phyloP scores from a whole-genome alignment of 768 basidiomycete genomes.

The Leucosporidium creatinivorum region DNA sequence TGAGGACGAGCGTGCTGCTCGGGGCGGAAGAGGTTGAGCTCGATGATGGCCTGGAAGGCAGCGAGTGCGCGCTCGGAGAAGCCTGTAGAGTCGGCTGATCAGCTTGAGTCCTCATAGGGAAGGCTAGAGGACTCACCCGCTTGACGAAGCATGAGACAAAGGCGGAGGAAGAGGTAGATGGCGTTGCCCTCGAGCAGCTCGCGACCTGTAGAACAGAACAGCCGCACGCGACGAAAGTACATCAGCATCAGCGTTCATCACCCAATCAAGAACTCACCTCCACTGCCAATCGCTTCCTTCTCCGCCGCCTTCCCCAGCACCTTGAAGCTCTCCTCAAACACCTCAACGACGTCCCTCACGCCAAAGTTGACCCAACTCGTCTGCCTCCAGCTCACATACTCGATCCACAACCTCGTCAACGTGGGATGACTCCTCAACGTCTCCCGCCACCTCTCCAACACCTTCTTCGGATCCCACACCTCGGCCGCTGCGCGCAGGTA shows the following conservation, averaged over 20 bases:
- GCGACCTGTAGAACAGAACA: conserved; percentile 15
- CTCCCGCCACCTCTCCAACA: conserved; percentile 40
- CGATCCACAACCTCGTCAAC: conserved; percentile 40
- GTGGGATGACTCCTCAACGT: conserved; percentile 36
- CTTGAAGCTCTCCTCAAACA: conserved; percentile 39
- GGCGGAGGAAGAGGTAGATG: conserved; percentile 42
- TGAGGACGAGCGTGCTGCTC: conserved; percentile 9
- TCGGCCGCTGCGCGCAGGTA: conserved; percentile 40
- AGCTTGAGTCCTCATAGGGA: too few species aligned
- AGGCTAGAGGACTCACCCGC: conserved; percentile 38
- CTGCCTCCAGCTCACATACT: conserved; percentile 41
- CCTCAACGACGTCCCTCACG: conserved; percentile 40
- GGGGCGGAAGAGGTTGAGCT: conserved; percentile 43
- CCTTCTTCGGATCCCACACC: conserved; percentile 38
- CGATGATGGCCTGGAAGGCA: conserved; percentile 43
- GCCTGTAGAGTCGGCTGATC: conserved; percentile 31
- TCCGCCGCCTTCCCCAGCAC: conserved; percentile 21
- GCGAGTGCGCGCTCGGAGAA: conserved; percentile 43
- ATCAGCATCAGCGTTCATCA: conserved; percentile 7
- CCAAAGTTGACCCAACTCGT: conserved; percentile 33
- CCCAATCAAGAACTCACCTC: conserved; percentile 16
- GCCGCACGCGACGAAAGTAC: neutral
- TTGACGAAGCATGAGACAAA: conserved; percentile 41
- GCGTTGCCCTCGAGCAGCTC: conserved; percentile 40
- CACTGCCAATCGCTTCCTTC: conserved; percentile 5